Evolutionary conservation across 495 filamentous ascomycete genomes (phyloP).

Genomic region (Aspergillus funiculosus): DNA sequence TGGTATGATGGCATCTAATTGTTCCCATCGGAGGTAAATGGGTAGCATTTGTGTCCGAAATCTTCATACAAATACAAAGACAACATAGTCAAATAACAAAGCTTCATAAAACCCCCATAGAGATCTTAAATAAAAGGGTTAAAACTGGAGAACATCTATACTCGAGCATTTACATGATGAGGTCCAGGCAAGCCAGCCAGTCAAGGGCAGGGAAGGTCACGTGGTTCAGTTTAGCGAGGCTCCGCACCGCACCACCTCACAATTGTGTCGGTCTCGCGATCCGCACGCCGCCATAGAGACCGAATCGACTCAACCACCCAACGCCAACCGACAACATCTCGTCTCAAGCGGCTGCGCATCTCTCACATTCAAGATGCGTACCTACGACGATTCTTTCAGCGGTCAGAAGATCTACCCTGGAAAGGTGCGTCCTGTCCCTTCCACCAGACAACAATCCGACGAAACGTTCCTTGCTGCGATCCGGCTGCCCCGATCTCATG

Average conservation of each 20-base stretch:
- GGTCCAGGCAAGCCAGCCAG: not conserved
- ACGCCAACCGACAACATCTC: constrained; percentile 43
- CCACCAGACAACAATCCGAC: constrained; percentile 6
- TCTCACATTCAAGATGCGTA: constrained; percentile 75
- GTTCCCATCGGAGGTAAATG: too few species aligned
- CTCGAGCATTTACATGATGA: not conserved
- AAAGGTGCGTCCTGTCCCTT: constrained; percentile 66
- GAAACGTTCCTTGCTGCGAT: constrained; percentile 11
- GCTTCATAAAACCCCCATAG: too few species aligned
- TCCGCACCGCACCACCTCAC: constrained; percentile 38
- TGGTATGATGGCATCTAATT: too few species aligned
- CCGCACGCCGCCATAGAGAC: constrained; percentile 39
- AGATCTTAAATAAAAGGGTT: too few species aligned
- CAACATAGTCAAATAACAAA: too few species aligned
- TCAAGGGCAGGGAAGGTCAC: constrained; percentile 43
- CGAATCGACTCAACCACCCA: constrained; percentile 47
- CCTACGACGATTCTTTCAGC: constrained; percentile 97
- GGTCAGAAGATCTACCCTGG: constrained; percentile 98
- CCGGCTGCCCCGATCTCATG: not conserved
- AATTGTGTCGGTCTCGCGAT: constrained; percentile 38
- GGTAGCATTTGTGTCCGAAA: too few species aligned
- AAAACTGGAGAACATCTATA: too few species aligned
- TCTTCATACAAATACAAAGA: too few species aligned
- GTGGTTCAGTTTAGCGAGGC: constrained; percentile 45
- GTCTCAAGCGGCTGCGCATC: constrained; percentile 43